Evolutionary conservation across 805 yeast species (phyloP).

Genomic region (Yarrowia yakushimensis): DNA sequence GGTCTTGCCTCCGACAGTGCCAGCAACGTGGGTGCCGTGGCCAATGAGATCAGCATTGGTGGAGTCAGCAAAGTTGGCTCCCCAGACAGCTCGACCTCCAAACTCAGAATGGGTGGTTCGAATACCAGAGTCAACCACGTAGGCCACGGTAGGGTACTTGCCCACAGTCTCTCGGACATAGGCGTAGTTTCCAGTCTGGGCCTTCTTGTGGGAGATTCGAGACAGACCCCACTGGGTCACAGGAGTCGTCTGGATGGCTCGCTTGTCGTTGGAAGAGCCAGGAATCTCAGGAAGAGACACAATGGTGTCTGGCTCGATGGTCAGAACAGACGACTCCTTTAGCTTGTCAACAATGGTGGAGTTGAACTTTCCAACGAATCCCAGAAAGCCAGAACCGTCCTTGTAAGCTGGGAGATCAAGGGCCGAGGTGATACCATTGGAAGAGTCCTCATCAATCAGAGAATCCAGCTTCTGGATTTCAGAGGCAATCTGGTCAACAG

Average conservation of each 20-base stretch:
- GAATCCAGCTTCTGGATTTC: constrained; percentile 15
- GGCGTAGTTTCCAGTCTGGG: neutral
- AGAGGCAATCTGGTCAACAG: constrained; percentile 1
- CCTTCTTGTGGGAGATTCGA: constrained; percentile 57
- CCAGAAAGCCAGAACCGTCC: constrained; percentile 9
- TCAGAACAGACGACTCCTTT: constrained; percentile 26
- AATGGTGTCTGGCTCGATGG: constrained; percentile 71
- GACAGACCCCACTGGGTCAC: constrained; percentile 93
- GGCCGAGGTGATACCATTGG: constrained; percentile 10
- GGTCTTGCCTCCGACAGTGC: constrained; percentile 51
- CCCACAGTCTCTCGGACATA: constrained; percentile 5
- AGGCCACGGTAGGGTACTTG: constrained; percentile 52
- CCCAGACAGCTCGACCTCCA: constrained; percentile 82
- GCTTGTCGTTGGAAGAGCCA: neutral
- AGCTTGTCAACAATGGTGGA: constrained; percentile 13
- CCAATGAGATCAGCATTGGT: constrained; percentile 84
- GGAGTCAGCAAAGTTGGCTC: constrained; percentile 70
- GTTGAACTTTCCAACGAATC: constrained; percentile 16
- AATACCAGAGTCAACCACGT: constrained; percentile 88
- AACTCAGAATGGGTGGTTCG: constrained; percentile 72
- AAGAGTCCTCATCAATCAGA: neutral
- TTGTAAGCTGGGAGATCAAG: neutral
- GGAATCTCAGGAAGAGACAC: constrained; percentile 33
- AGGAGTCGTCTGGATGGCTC: constrained; percentile 55
- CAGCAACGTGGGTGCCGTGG: constrained; percentile 96